Base-by-base conservation (phyloP, 2,329 filamentous ascomycete species). In the Aspergillus quadricinctus region DNA sequence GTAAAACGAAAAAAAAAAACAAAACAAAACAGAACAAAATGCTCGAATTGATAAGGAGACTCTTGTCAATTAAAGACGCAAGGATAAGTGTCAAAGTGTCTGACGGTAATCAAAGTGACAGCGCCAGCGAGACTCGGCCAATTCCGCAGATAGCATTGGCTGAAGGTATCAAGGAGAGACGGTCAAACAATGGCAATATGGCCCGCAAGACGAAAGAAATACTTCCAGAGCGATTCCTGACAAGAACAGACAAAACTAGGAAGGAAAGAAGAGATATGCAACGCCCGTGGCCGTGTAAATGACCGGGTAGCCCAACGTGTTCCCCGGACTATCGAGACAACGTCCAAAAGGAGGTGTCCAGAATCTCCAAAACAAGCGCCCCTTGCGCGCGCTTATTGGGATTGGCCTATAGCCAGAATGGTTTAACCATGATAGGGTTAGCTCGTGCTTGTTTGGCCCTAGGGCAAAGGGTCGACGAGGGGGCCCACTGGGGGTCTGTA, bases 341-440 rank as follows among this genome's bases (percentile, higher is more conserved):
- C 54, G 61, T 48, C 59, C 58, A 64, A 71, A 71, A 71, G 70
- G 69, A 69, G 67, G 64, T 69, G 57, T 59, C 51, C 49, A 56
- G 27, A 46, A 48, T 46, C 53, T 59, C 55, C 58, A 54, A 68
- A 68, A 68, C 68, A 73, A 69, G 69, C 71, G 71, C 71, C 65
- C 67, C 69, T 72, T 70, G 65, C 69, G 70, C 71, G 71, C 71
- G 71, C 63, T 64, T 73, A 66, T 59, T 61, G 57, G 51, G 25
- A 37, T 54, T 46, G 62, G 57, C 50, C 45, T 52, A 31, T n/a
- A 23, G 49, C 21, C 19, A 37, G 23, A 23, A 46, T 49, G 53
- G 53, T 59, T 59, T 61, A 53, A 55, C 52, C 28, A 40, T 14
- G 14, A 49, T 53, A 8, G n/a, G 41, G 54, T 28, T 43, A 48